Evolutionary conservation across 768 basidiomycete species (phyloP), one percentile per base, ranked within the genome.

Genomic region (Tricholoma furcatifolium): DNA sequence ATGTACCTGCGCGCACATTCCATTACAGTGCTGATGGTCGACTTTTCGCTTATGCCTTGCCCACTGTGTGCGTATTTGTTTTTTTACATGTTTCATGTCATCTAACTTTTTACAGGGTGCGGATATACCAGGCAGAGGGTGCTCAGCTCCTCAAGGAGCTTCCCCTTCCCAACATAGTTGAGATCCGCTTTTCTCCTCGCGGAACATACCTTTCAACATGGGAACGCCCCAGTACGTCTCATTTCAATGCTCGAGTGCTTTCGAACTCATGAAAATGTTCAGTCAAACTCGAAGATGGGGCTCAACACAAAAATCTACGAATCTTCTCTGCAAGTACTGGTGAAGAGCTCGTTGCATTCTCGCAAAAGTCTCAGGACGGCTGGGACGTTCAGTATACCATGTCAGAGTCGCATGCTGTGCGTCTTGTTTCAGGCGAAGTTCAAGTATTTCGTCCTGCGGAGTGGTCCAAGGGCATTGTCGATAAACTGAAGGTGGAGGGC

Each of bases 201-300:
- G 95, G 93, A 35, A 93, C 90, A 0, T 98, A 92, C 70, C 65
- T 99, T 39, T 95, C 93, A 48, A 95, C 92, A 43, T 98, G 95
- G 92, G 95, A 98, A 73, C 83, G 97, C 53, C 91, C 88, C 60
- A 76, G 85, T 85, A 62, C 47, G 78, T 68, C 48, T 7, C 34
- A 41, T 15, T 2, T 30, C 35, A 30, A 31, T 45, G 24, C 32
- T 18, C 27, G 15, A n/a, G 17, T 47, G 18, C 15, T 40, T 23
- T 21, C 36, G 18, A 43, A 38, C 43, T 38, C 43, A 46, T 10
- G 40, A 38, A 14, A n/a, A 51, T 45, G 17, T 46, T 14, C 57
- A 81, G 83, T 84, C 62, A 97, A 97, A 73, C 81, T 90, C 45
- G 95, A 93, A 67, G 94, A 94, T 59, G 92, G 90, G 50, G 67